phyloP scores from a whole-genome alignment of 306 rosid species.

The Dalbergia oliveri region DNA sequence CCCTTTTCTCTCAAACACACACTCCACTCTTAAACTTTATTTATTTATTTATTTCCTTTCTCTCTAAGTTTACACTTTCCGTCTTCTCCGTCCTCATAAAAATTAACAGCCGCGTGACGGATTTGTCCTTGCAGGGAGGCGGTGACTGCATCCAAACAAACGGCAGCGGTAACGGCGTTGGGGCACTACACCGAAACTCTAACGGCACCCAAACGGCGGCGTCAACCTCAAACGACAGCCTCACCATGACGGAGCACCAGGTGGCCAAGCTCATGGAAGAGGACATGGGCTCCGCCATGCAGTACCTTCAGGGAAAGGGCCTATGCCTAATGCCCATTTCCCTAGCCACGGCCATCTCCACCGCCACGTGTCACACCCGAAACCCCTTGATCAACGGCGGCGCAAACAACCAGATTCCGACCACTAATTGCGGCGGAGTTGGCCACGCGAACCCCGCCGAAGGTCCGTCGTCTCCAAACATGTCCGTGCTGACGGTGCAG shows the following conservation, averaged over 20 bases:
- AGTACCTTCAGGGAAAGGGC: conserved; percentile 93
- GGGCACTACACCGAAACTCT: conserved; percentile 41
- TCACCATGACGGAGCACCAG: conserved; percentile 89
- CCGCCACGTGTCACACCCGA: conserved; percentile 86
- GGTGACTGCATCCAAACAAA: conserved; percentile 57
- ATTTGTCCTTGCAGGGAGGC: conserved; percentile 68
- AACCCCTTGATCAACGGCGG: conserved; percentile 54
- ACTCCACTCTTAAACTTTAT: no score
- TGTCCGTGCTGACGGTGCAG: conserved; percentile 86
- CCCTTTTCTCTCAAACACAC: conserved; percentile 34
- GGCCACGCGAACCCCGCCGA: conserved; percentile 42
- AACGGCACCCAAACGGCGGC: conserved; percentile 59
- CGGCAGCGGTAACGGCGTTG: conserved; percentile 16
- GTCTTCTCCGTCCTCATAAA: no score
- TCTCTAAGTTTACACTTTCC: not conserved
- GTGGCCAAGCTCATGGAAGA: conserved; percentile 96
- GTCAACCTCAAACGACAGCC: conserved; percentile 66
- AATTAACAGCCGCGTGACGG: not conserved
- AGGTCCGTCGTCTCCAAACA: conserved; percentile 86
- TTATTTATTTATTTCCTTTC: not conserved
- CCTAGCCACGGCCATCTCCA: conserved; percentile 87
- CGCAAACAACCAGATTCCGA: not conserved
- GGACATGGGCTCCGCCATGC: conserved; percentile 99
- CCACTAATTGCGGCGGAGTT: no score
- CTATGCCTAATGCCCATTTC: conserved; percentile 99